These are phyloP conservation scores for Acacia crassicarpa DNA, from an alignment of 306 rosid genomes.

Conservation along the genomic window DNA sequence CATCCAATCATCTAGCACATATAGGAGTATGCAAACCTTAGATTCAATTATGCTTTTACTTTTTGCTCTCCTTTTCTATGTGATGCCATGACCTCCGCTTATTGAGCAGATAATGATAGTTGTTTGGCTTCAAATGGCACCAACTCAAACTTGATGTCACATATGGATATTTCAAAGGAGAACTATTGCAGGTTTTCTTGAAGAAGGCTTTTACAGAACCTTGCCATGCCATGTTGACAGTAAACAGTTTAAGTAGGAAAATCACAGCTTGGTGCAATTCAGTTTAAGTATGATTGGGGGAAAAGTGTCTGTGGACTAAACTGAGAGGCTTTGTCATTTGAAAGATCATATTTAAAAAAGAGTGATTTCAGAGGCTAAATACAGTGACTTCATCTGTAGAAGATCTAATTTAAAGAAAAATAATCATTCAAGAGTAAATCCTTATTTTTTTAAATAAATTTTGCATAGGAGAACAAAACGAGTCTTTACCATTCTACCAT, in stretches of 20 bases:
- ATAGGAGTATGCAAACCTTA: slow-evolving; percentile 17
- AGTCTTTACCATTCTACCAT: slow-evolving; percentile 90
- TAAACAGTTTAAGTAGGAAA: background rate
- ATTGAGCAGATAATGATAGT: slow-evolving; percentile 3
- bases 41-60: background rate
- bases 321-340: background rate
- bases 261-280: slow-evolving; percentile 15
- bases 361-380: background rate
- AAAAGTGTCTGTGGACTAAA: background rate
- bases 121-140: slow-evolving; percentile 12
- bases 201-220: slow-evolving; percentile 16
- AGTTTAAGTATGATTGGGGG: background rate
- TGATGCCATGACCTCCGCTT: background rate
- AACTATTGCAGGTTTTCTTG: background rate
- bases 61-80: background rate
- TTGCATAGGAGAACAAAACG: background rate
- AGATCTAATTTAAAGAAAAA: background rate
- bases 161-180: slow-evolving; percentile 1
- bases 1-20: slow-evolving; percentile 10
- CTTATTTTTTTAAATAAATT: background rate
- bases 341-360: background rate
- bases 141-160: slow-evolving; percentile 15
- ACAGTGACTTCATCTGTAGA: background rate
- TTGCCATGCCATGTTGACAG: background rate
- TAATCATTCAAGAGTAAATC: background rate